These are phyloP conservation scores for Tremella yokohamensis DNA, from an alignment of 768 basidiomycete species.

Conservation along the genomic window DNA sequence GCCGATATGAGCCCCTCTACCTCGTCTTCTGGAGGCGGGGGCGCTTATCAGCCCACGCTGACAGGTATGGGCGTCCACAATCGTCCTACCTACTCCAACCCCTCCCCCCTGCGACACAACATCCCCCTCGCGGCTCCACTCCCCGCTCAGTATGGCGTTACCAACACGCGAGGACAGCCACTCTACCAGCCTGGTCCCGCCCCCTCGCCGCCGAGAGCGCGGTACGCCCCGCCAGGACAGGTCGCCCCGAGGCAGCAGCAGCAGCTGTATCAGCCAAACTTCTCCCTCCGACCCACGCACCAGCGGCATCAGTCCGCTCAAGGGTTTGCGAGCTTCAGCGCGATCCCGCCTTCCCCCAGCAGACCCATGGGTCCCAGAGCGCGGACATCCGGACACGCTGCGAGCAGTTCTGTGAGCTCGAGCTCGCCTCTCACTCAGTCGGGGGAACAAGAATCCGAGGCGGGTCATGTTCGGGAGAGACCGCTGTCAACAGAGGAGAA, in stretches of 20 bases:
- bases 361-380: slow-evolving; percentile 22
- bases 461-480: neutral
- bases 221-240: slow-evolving; percentile 10
- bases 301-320: slow-evolving; percentile 16
- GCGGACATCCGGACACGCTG: neutral
- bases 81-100: neutral
- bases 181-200: neutral
- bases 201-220: neutral
- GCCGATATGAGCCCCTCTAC: slow-evolving; percentile 3
- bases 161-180: slow-evolving; percentile 3
- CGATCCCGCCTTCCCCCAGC: slow-evolving; percentile 18
- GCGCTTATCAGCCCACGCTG: neutral
- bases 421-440: neutral
- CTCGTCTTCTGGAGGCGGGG: neutral
- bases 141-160: neutral
- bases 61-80: slow-evolving; percentile 19
- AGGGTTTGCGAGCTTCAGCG: slow-evolving; percentile 31
- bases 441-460: neutral
- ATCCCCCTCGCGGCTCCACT: neutral
- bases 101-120: neutral
- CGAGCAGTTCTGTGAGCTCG: neutral
- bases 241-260: neutral
- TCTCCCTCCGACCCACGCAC: slow-evolving; percentile 37
- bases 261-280: slow-evolving; percentile 26
- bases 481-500: neutral